Conservation (phyloP, 495 filamentous ascomycete species). For the Aspergillus baeticus region DNA sequence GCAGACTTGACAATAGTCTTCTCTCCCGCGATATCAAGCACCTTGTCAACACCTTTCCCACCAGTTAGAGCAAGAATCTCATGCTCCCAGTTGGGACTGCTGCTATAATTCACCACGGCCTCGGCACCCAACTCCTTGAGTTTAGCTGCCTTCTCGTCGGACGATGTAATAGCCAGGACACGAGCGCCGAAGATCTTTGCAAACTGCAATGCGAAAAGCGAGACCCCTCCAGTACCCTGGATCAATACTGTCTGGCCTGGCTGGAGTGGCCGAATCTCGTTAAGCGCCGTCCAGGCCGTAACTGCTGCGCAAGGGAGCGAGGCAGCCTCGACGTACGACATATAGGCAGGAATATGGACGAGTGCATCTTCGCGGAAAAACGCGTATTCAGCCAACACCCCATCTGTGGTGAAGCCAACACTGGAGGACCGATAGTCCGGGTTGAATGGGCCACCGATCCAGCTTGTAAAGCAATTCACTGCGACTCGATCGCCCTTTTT, state of each 20-base stretch:
- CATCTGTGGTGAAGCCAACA: not conserved
- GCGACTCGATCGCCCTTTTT: conserved; percentile 61
- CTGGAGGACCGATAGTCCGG: not conserved
- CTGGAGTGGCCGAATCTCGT: conserved; percentile 19
- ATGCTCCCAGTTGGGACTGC: conserved; percentile 26
- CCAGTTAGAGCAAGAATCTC: conserved; percentile 25
- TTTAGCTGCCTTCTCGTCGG: conserved; percentile 24
- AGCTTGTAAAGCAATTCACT: not conserved
- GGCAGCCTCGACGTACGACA: conserved; percentile 29
- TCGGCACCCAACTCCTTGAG: conserved; percentile 21
- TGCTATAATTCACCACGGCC: conserved; percentile 29
- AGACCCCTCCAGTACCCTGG: conserved; percentile 37
- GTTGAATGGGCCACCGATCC: not conserved
- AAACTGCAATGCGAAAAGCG: conserved; percentile 25
- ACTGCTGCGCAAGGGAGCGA: conserved; percentile 34
- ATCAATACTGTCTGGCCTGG: conserved; percentile 30
- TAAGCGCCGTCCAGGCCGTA: conserved; percentile 43
- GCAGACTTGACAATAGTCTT: conserved; percentile 40
- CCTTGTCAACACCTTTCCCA: conserved; percentile 30
- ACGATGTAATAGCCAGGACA: conserved; percentile 21
- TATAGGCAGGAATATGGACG: conserved; percentile 26
- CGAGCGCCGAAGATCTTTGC: conserved; percentile 27
- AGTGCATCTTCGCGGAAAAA: conserved; percentile 38
- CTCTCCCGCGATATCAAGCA: conserved; percentile 52
- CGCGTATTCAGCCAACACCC: not conserved